Conservation (phyloP, 2,329 filamentous ascomycete species). For the Pseudogymnoascus sp. region DNA sequence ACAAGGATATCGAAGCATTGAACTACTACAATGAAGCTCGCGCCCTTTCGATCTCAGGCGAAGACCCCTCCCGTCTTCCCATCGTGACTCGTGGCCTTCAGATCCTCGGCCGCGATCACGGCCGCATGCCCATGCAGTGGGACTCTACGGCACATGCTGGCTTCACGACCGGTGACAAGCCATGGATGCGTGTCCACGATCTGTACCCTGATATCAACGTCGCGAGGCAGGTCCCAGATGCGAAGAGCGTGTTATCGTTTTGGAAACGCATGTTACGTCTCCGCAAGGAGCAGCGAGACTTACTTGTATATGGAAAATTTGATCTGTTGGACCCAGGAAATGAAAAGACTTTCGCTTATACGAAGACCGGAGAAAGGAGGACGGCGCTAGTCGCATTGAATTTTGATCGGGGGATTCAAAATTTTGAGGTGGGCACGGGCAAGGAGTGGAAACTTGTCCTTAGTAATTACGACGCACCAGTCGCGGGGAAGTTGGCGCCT, state of each 20-base stretch:
- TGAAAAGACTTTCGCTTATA: constrained; percentile 39
- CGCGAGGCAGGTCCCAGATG: constrained; percentile 37
- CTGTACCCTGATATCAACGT: constrained; percentile 51
- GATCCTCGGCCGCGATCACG: constrained; percentile 56
- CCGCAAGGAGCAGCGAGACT: constrained; percentile 44
- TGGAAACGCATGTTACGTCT: constrained; percentile 24
- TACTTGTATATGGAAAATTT: constrained; percentile 57
- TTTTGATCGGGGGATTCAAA: constrained; percentile 35
- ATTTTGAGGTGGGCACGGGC: constrained; percentile 17
- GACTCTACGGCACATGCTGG: constrained; percentile 48
- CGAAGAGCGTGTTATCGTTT: constrained; percentile 23
- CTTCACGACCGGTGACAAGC: constrained; percentile 48
- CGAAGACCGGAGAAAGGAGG: constrained; percentile 31
- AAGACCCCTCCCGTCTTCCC: neutral
- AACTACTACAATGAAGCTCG: constrained; percentile 43
- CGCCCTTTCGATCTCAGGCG: constrained; percentile 36
- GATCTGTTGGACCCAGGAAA: constrained; percentile 42
- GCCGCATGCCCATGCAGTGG: constrained; percentile 65
- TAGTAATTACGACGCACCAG: neutral
- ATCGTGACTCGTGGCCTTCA: constrained; percentile 37
- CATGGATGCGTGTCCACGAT: constrained; percentile 56
- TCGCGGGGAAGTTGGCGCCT: neutral
- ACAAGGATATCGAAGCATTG: constrained; percentile 43
- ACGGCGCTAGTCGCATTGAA: constrained; percentile 39
- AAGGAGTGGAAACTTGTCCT: constrained; percentile 13